Base-by-base conservation (phyloP, 805 yeast genomes). In the Candida anglica region DNA sequence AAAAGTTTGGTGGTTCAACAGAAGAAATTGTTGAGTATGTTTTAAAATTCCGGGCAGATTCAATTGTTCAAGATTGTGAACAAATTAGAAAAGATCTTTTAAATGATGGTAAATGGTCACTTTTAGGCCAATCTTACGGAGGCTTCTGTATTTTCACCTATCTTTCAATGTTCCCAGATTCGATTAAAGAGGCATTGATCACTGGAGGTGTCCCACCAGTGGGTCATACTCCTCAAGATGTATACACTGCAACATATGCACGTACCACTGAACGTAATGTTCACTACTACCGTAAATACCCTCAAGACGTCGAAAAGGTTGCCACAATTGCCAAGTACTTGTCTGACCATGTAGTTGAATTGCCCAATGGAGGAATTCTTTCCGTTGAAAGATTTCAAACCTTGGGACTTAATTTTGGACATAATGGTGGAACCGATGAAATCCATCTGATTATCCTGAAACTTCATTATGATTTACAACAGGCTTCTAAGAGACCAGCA, bases 201-300 rank as follows among this genome's bases (percentile, higher is more conserved):
- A 69, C 82, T 1, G 83, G 80, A 2, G 83, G 82, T 5, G 60
- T 77, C 10, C 81, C 83, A 2, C 81, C 82, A 1, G 48, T 77
- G 13, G 60, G 58, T 5, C 47, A 43, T 20, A 44, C 59, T 1
- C 65, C 74, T 4, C 75, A 69, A 31, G 69, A 69, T 24, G 79
- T 77, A 6, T 74, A 76, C 42, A 34, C 38, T 8, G 71, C 71
- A 2, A 72, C 80, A 3, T 73, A 67, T 39, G 42, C 56, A 20
- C 52, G 75, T 14, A 71, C 78, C 2, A 56, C 37, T 14, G 75
- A 73, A 33, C 52, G 80, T 32, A 76, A 77, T 45, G 37, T 44
- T 14, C 73, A 65, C 28, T 75, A 61, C 46, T 77, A 70, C 47
- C 37, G 46, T 3, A 71, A 67, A 44, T 77, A 64, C 40, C 79